Conservation (phyloP, 306 rosid species). For the Corylus americana region DNA sequence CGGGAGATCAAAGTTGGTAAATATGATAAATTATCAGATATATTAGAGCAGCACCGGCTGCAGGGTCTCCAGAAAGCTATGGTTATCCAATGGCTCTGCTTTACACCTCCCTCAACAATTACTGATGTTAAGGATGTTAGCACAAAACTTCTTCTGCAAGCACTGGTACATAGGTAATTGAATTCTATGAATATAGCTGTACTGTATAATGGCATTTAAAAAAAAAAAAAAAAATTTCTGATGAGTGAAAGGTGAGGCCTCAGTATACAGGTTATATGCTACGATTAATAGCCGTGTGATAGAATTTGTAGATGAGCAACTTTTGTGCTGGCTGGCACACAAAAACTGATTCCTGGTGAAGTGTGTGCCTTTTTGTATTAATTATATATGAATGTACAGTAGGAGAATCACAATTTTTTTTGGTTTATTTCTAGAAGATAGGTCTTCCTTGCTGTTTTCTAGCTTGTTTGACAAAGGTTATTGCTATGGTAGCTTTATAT, state of each 20-base stretch:
- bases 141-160: slow-evolving; percentile 74
- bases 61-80: slow-evolving; percentile 93
- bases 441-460: neutral
- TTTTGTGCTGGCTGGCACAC: neutral
- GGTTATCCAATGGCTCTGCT: slow-evolving; percentile 98
- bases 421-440: neutral
- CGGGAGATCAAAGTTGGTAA: slow-evolving; percentile 76
- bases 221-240: neutral
- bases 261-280: neutral
- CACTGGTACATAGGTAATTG: slow-evolving; percentile 77
- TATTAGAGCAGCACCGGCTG: slow-evolving; percentile 84
- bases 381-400: neutral
- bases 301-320: neutral
- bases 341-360: slow-evolving; percentile 26
- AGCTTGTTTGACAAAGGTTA: neutral
- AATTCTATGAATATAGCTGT: neutral
- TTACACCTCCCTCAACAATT: slow-evolving; percentile 94
- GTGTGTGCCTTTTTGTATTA: neutral
- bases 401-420: neutral
- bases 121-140: slow-evolving; percentile 65
- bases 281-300: neutral
- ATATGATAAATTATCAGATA: slow-evolving; percentile 63
- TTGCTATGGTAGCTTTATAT: neutral
- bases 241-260: neutral
- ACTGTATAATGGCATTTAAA: neutral